Conservation (phyloP, 169 alveolate species). For the Cryptosporidium sp. region DNA sequence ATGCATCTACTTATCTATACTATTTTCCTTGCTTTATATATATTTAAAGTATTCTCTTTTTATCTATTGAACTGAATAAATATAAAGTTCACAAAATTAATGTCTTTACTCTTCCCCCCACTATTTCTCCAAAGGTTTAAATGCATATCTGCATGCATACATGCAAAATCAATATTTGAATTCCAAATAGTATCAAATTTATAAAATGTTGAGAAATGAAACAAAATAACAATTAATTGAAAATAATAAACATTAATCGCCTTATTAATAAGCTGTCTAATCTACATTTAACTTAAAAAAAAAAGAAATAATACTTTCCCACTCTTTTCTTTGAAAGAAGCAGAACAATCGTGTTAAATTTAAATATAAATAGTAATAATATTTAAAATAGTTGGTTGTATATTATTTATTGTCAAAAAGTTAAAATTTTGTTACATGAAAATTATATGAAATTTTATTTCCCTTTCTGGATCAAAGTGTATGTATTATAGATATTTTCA, state of each 20-base stretch:
- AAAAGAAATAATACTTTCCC: not conserved
- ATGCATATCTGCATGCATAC: not conserved
- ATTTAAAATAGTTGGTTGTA: too few species aligned
- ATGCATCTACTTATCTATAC: too few species aligned
- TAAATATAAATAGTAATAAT: too few species aligned
- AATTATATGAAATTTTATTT: too few species aligned
- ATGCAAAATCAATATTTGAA: not conserved
- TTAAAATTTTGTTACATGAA: not conserved
- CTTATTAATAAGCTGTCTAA: too few species aligned
- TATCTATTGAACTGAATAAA: too few species aligned
- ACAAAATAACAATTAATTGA: not conserved
- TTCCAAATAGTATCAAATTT: not conserved
- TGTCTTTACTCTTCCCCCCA: not conserved
- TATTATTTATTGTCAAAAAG: not conserved
- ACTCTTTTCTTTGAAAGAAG: conserved; percentile 3
- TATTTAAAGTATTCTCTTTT: not conserved
- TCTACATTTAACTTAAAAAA: not conserved
- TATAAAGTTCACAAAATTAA: not conserved
- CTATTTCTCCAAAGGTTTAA: not conserved
- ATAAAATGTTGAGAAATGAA: not conserved
- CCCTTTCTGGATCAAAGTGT: not conserved
- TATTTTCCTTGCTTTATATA: not conserved
- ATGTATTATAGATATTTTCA: not conserved
- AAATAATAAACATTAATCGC: too few species aligned
- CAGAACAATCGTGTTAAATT: not conserved